Percentiles rank a stretch among this genome's conserved stretches.
These are phyloP conservation scores for Ceratopteris richardii DNA, from an alignment of 75 land plant species.

Conservation along the genomic window DNA sequence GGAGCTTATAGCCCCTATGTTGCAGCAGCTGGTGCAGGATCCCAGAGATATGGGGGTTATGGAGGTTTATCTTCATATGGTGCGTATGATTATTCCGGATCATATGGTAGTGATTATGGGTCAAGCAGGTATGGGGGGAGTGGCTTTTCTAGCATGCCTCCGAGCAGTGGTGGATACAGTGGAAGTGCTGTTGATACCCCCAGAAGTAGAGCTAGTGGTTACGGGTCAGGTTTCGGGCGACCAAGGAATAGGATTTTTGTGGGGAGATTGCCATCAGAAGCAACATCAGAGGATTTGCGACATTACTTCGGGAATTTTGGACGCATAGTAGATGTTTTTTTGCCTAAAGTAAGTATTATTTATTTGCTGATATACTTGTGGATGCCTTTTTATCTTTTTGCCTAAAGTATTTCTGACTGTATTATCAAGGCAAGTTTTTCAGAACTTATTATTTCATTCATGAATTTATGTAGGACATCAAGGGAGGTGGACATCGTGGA, in stretches of 20 bases:
- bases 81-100: neutral
- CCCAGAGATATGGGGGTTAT: neutral
- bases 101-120: slow-evolving; percentile 2
- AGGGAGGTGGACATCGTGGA: slow-evolving; percentile 89
- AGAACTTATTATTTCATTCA: too few species aligned
- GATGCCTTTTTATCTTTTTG: too few species aligned
- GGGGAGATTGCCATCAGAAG: slow-evolving; percentile 91
- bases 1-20: slow-evolving; percentile 21
- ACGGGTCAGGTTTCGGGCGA: slow-evolving; percentile 7
- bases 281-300: slow-evolving; percentile 74
- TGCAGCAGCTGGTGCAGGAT: neutral
- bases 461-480: slow-evolving; percentile 89
- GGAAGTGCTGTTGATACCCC: neutral
- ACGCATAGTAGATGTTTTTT: slow-evolving; percentile 80
- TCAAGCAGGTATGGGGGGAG: slow-evolving; percentile 4
- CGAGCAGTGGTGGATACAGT: neutral
- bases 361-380: neutral
- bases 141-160: slow-evolving; percentile 3
- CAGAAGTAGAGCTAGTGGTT: neutral
- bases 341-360: slow-evolving; percentile 68
- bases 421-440: too few species aligned
- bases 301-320: slow-evolving; percentile 93
- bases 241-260: slow-evolving; percentile 82
- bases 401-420: too few species aligned
- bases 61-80: neutral